Base-by-base conservation (phyloP, 2,329 filamentous ascomycete genomes). In the Fusarium sp. region DNA sequence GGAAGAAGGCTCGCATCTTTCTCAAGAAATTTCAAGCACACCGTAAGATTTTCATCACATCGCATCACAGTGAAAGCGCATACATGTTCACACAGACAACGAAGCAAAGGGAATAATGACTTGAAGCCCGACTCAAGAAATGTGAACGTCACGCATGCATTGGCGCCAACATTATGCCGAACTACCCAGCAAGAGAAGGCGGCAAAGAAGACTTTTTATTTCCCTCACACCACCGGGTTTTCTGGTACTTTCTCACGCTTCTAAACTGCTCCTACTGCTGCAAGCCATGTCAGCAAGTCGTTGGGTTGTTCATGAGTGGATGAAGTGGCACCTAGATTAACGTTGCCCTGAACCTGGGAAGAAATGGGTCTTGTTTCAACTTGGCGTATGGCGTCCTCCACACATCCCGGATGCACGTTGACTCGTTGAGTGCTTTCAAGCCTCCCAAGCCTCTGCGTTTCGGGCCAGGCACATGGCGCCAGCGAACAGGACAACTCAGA, bases 351-450 rank as follows among this genome's bases (percentile, higher is more conserved):
- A 72, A 38, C 64, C 69, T 44, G 67, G 65, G 53, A 72, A 56
- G 38, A 72, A 71, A 58, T 58, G 71, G 71, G 60, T 53, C 71
- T 63, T 61, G 72, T 74, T 74, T 74, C 72, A 74, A 73, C 71
- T 72, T 61, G 60, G 63, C 56, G 52, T 49, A 64, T 56, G 59
- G 67, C 32, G 64, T 49, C 60, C 71, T 74, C 71, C 71, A 72
- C 71, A 74, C 67, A 56, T 72, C 56, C 60, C 52, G 16, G 71
- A 62, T 56, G 71, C 56, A 72, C 23, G 56, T 67, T 64, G 63
- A 69, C 67, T 74, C 71, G 67, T 67, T 56, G 57, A 72, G 53
- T 67, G 57, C 33, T 28, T 44, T 53, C 46, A 64, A 70, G 67
- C 67, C 67, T 40, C 64, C 54, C 46, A 71, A 73, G 71, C 71